Evolutionary conservation across 306 rosid genomes (phyloP), one percentile per base, ranked within the genome.

Genomic region (Corylus americana): DNA sequence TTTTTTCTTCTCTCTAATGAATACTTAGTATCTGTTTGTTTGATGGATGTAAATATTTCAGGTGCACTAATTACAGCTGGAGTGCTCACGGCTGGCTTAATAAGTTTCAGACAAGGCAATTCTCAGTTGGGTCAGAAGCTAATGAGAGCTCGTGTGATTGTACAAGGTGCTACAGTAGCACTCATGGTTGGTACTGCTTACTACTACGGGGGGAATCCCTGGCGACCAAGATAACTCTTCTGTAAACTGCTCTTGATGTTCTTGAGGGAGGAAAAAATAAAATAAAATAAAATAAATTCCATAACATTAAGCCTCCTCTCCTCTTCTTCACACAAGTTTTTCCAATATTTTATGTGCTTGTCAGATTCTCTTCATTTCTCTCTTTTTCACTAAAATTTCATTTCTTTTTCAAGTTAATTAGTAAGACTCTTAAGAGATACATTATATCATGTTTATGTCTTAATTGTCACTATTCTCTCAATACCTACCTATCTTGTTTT

Each of bases 131-230:
- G 98, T 48, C 98, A 93, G 92, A 80, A 80, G 86, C 85, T 93
- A 78, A 93, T 93, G 98, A 87, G 98, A 86, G 97, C 96, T 82
- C 97, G 98, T 69, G 98, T 93, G 74, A 94, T 90, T 54, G 94
- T 79, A 58, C 98, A 93, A 79, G 98, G 97, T 79, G 96, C 91
- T 55, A 93, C 98, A 0, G 98, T 92, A 31, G 98, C 92, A 0
- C 96, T 93, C 71, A 91, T 93, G 98, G 97, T 91, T 69, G 98
- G 97, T 78, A 89, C 93, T 25, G 91, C 98, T 66, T 92, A 76
- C 85, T 92, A 90, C 85, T 93, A 92, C 50, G 98, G 93, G 20
- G 97, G 90, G 0, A 91, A 87, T 85, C 97, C 97, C 5, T 91
- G 98, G 98, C 85, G 78, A 59, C 50, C 85, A 14, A 80, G 59